phyloP scores from a whole-genome alignment of 1,284 basidiomycete genomes.

The Microbotryomycetes sp. region DNA sequence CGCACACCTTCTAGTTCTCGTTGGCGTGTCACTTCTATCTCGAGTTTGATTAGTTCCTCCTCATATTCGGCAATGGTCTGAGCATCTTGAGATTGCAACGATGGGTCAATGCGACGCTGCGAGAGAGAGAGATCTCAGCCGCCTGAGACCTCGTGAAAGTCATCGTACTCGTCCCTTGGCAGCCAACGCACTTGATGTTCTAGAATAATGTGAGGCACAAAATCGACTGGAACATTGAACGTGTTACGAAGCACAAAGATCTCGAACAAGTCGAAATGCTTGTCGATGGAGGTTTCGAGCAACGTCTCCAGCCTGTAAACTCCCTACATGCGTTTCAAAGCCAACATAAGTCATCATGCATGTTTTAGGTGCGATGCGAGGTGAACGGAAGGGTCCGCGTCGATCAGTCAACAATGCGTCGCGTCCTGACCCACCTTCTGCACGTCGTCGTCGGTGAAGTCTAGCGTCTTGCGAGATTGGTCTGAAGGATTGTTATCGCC shows the following conservation, averaged over 20 bases:
- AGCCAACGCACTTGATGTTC: constrained; percentile 25
- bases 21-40: constrained; percentile 15
- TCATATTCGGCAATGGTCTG: constrained; percentile 29
- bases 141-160: neutral
- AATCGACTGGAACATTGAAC: constrained; percentile 23
- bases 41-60: constrained; percentile 27
- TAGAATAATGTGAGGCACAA: constrained; percentile 33
- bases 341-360: neutral
- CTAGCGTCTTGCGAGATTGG: no score
- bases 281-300: constrained; percentile 35
- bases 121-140: neutral
- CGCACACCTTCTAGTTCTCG: neutral
- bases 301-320: constrained; percentile 35
- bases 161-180: neutral
- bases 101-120: constrained; percentile 21
- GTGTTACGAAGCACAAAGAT: constrained; percentile 36
- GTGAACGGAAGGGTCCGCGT: neutral
- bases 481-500: neutral
- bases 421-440: constrained; percentile 1
- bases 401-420: neutral
- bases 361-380: neutral
- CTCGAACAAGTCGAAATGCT: constrained; percentile 36
- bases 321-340: constrained; percentile 20
- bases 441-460: constrained; percentile 11
- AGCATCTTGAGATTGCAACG: constrained; percentile 15